Conservation (phyloP, 768 basidiomycete species). For the Hebeloma cylindrosporum region DNA sequence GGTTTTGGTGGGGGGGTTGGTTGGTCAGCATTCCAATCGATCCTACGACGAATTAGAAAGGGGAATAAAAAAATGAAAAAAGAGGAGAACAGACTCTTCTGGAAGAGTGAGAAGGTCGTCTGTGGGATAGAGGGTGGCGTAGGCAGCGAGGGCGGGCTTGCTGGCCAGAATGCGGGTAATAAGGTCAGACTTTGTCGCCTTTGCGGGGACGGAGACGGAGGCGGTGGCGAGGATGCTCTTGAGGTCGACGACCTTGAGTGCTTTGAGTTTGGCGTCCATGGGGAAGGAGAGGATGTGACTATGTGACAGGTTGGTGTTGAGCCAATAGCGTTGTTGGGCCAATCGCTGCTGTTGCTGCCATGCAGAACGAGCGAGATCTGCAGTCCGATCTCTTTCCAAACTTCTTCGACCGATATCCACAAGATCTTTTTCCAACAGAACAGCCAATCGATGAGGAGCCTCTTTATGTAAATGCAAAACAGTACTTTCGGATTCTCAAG, state of each 20-base stretch:
- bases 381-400: constrained; percentile 28
- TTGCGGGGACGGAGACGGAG: constrained; percentile 45
- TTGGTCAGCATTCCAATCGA: constrained; percentile 44
- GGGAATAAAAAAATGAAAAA: not conserved
- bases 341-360: constrained; percentile 26
- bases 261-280: constrained; percentile 46
- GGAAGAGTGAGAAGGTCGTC: constrained; percentile 34
- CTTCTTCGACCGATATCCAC: constrained; percentile 26
- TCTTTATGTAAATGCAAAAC: constrained; percentile 98
- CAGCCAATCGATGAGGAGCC: constrained; percentile 85
- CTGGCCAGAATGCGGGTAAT: constrained; percentile 59
- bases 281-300: constrained; percentile 25
- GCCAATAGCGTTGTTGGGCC: constrained; percentile 24
- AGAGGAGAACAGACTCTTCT: constrained; percentile 31
- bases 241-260: constrained; percentile 74
- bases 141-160: constrained; percentile 49
- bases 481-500: constrained; percentile 98
- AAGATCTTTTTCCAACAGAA: constrained; percentile 27
- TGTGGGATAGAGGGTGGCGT: constrained; percentile 39
- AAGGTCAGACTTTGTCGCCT: constrained; percentile 68
- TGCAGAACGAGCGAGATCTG: constrained; percentile 26
- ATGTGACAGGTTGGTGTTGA: constrained; percentile 12
- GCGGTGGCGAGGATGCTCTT: constrained; percentile 60
- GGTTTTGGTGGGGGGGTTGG: constrained; percentile 2
- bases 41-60: constrained; percentile 24